Evolutionary conservation across 1,139 yeast species (phyloP), one percentile per base, ranked within the genome.

Genomic region (Saccharomyces hybrid): DNA sequence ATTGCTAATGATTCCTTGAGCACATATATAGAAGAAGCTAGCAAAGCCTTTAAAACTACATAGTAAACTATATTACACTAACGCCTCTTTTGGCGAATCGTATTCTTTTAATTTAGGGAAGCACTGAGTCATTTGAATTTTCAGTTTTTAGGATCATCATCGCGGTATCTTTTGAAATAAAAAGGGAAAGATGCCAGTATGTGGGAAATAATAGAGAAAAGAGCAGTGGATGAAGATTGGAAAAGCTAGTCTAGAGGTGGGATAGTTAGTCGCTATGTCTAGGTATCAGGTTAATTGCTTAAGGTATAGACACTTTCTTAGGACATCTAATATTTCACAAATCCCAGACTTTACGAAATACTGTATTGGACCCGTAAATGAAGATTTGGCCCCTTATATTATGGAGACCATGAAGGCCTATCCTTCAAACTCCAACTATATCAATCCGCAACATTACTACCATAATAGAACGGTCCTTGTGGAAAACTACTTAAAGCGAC

Each of bases 391-490:
- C 6, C 70, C 70, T 6, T 66, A 63, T 49, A 58, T 68, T 11
- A 54, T 59, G 50, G 64, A 62, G 47, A 65, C 68, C 3, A 57
- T 65, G 64, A 58, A 61, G 41, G 71, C 70, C 4, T 68, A 59
- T 48, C 70, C 69, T 2, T 50, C 58, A 9, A 58, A 61, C 29
- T 73, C 77, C 11, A 64, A 64, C 46, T 68, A 76, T 61, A 69
- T 76, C 57, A 75, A 74, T 55, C 71, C 70, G 49, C 89, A 83
- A 64, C 98, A 91, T 67, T 93, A 87, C 69, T 90, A 87, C 68
- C 97, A 91, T 64, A 90, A 90, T 67, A 82, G 85, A 26, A 71
- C 61, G 23, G 65, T 68, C 2, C 78, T 88, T 7, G 73, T 91
- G 55, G 74, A 84, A 68, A 79, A 80, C 51, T 90, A 89, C 79